A percentile compares a stretch with the other conserved stretches of the same genome.
These are phyloP conservation scores for Ophiostoma sp. DNA, from an alignment of 2,329 filamentous ascomycete species.

Conservation along the genomic window DNA sequence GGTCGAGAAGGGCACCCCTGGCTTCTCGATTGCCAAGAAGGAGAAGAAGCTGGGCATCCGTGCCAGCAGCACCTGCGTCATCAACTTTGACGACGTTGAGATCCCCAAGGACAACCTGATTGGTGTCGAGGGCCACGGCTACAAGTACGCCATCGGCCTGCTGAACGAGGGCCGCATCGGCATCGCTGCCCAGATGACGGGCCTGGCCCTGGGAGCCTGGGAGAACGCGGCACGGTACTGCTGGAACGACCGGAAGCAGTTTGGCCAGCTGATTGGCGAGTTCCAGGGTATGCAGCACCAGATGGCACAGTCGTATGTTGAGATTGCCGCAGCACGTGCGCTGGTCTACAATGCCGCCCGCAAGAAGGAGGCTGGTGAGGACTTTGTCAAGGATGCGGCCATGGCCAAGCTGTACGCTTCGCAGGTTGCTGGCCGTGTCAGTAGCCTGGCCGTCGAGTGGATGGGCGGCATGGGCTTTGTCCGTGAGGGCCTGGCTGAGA, in stretches of 20 bases:
- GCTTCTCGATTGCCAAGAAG: conserved; percentile 96
- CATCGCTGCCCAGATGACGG: conserved; percentile 98
- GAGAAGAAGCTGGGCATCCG: conserved; percentile 99
- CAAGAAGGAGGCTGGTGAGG: conserved; percentile 95
- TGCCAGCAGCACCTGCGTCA: conserved; percentile 91
- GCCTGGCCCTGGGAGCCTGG: conserved; percentile 86
- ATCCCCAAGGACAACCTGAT: conserved; percentile 84
- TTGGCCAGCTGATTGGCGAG: conserved; percentile 85
- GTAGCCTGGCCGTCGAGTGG: conserved; percentile 88
- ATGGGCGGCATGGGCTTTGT: conserved; percentile 99
- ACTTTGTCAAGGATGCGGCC: conserved; percentile 91
- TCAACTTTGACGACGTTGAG: conserved; percentile 95
- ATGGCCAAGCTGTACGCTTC: conserved; percentile 97
- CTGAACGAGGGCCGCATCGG: conserved; percentile 97
- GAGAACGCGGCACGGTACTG: conserved; percentile 92
- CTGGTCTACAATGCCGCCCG: conserved; percentile 93
- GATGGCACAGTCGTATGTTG: conserved; percentile 89
- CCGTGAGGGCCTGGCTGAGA: conserved; percentile 91
- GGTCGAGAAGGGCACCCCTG: conserved; percentile 81
- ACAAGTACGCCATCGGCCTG: conserved; percentile 94
- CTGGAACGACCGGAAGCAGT: conserved; percentile 98
- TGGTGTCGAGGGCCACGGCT: conserved; percentile 83
- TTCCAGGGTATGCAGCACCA: conserved; percentile 99
- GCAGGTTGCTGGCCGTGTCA: conserved; percentile 84
- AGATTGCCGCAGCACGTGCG: conserved; percentile 85